These are phyloP conservation scores for Neurospora sp. DNA, from an alignment of 2,329 filamentous ascomycete species.

Conservation along the genomic window DNA sequence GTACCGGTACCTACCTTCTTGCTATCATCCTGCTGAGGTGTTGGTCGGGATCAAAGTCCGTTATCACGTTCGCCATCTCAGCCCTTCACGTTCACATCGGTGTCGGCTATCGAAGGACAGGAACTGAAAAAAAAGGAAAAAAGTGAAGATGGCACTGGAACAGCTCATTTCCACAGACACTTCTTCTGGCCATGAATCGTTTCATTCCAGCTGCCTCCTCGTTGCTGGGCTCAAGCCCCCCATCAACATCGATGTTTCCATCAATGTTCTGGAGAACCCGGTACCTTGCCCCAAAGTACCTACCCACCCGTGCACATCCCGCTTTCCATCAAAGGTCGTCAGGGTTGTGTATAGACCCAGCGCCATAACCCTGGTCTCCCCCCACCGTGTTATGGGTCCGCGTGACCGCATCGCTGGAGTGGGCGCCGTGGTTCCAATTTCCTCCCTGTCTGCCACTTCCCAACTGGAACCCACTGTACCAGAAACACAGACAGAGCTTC, in stretches of 20 bases:
- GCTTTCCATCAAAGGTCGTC: neutral
- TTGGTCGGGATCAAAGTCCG: neutral
- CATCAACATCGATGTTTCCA: neutral
- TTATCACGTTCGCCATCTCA: neutral
- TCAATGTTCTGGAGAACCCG: neutral
- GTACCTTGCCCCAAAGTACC: neutral
- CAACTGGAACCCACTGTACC: neutral
- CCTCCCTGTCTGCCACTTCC: neutral
- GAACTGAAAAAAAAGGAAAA: neutral
- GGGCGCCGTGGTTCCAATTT: neutral
- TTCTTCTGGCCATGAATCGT: neutral
- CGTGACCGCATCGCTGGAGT: conserved; percentile 12
- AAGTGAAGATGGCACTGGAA: neutral
- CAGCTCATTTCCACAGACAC: neutral
- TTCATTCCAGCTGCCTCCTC: neutral
- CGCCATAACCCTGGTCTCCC: neutral
- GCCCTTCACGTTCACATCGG: neutral
- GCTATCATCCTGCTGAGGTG: neutral
- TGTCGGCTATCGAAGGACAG: neutral
- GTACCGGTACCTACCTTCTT: neutral
- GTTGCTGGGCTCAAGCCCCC: neutral
- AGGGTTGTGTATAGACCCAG: neutral
- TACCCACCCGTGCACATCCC: neutral
- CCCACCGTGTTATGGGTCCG: conserved; percentile 9
- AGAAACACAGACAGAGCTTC: neutral